Evolutionary conservation across 140 eudicot species (phyloP).

Genomic region (Bidens hawaiensis): DNA sequence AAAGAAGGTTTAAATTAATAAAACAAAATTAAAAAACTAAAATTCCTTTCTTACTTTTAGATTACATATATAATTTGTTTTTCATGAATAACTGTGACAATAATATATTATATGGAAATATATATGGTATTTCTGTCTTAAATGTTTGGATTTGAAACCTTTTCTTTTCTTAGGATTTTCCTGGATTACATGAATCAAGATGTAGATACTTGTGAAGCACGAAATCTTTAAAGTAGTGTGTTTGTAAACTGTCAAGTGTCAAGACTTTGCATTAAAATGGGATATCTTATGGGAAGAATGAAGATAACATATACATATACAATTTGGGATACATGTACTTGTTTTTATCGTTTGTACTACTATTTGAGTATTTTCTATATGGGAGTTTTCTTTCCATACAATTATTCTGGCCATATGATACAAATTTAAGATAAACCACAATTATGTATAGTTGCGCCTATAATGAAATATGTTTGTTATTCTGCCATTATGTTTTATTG

Average conservation of each 20-base stretch:
- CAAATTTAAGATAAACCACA: background rate
- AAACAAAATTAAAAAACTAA: too few species aligned
- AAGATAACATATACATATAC: background rate
- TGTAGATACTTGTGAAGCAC: slow-evolving; percentile 6
- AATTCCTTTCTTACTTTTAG: too few species aligned
- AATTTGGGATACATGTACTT: slow-evolving; percentile 4
- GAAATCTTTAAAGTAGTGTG: slow-evolving; percentile 18
- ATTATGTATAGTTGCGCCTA: background rate
- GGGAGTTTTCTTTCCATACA: background rate
- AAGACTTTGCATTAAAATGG: slow-evolving; percentile 23
- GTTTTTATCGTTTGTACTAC: background rate
- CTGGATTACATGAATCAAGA: slow-evolving; percentile 1
- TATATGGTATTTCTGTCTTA: background rate
- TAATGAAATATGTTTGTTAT: too few species aligned
- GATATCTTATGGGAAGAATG: slow-evolving; percentile 25
- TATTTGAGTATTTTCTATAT: background rate
- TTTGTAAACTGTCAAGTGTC: slow-evolving; percentile 22
- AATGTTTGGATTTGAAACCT: background rate
- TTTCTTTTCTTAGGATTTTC: background rate
- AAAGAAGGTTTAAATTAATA: too few species aligned
- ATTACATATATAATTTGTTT: background rate
- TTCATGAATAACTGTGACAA: too few species aligned
- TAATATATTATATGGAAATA: too few species aligned
- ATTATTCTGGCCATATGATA: background rate
- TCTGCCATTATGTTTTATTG: too few species aligned